Percentiles rank a stretch among this genome's conserved stretches.
phyloP scores from a whole-genome alignment of 345 rosid species.

The Passiflora organensis region DNA sequence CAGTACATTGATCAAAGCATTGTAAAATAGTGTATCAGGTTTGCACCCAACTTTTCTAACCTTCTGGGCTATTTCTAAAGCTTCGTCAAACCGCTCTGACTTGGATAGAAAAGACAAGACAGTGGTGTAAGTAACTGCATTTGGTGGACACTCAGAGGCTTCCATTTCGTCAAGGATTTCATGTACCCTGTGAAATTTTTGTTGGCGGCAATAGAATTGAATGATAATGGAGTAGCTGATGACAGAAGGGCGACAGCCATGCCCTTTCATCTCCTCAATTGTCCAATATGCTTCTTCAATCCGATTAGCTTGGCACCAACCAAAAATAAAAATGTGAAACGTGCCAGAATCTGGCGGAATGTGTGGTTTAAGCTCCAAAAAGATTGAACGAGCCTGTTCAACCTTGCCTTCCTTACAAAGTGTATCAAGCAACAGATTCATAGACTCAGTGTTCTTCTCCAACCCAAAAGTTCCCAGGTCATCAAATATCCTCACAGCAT shows the following conservation, averaged over 20 bases:
- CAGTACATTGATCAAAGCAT: constrained; percentile 62
- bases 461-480: constrained; percentile 49
- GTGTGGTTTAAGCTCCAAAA: constrained; percentile 53
- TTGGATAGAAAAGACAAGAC: constrained; percentile 54
- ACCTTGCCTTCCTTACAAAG: constrained; percentile 76
- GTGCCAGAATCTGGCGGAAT: constrained; percentile 59
- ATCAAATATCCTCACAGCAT: constrained; percentile 63
- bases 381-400: constrained; percentile 53
- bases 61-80: constrained; percentile 41
- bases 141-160: constrained; percentile 53
- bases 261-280: constrained; percentile 82
- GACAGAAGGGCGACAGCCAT: constrained; percentile 55
- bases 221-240: constrained; percentile 72
- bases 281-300: constrained; percentile 88
- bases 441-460: constrained; percentile 63
- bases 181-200: constrained; percentile 44
- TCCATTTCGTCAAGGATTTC: constrained; percentile 66
- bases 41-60: constrained; percentile 48
- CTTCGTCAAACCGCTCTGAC: constrained; percentile 48
- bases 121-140: constrained; percentile 67
- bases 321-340: constrained; percentile 74
- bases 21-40: constrained; percentile 58
- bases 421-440: constrained; percentile 73
- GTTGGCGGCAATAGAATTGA: constrained; percentile 44
- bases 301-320: constrained; percentile 78